Percentiles rank a stretch among this genome's conserved stretches.
These are phyloP conservation scores for Pyrus pyrifolia DNA, from an alignment of 306 rosid species.

Conservation along the genomic window DNA sequence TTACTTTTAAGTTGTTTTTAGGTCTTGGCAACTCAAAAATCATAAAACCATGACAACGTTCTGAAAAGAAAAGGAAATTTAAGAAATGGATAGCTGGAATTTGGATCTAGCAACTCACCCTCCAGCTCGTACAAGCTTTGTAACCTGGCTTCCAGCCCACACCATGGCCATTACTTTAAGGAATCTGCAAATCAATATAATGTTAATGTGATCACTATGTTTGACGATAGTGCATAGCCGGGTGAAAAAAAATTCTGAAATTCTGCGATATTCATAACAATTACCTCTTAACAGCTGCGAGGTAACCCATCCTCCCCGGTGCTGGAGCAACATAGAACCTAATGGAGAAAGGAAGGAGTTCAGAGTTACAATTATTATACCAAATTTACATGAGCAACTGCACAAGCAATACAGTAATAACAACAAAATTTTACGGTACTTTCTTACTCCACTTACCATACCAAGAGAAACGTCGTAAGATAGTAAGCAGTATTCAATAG, in stretches of 20 bases:
- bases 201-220: background rate
- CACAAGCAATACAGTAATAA: background rate
- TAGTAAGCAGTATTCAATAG: constrained; percentile 81
- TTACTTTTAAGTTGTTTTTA: too few species aligned
- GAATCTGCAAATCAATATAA: constrained; percentile 43
- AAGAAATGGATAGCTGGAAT: background rate
- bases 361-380: background rate
- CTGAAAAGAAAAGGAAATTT: background rate
- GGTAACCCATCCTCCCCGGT: constrained; percentile 83
- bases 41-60: background rate
- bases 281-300: constrained; percentile 70
- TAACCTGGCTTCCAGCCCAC: constrained; percentile 97
- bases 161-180: constrained; percentile 90
- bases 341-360: background rate
- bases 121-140: constrained; percentile 79
- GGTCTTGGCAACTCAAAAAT: background rate
- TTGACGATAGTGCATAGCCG: background rate
- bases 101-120: constrained; percentile 52
- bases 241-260: background rate
- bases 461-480: constrained; percentile 70
- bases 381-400: background rate
- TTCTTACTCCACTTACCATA: constrained; percentile 47
- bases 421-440: background rate
- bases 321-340: constrained; percentile 87
- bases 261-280: background rate